Conservation (phyloP, 768 basidiomycete species). For the Trametopsis cervina region DNA sequence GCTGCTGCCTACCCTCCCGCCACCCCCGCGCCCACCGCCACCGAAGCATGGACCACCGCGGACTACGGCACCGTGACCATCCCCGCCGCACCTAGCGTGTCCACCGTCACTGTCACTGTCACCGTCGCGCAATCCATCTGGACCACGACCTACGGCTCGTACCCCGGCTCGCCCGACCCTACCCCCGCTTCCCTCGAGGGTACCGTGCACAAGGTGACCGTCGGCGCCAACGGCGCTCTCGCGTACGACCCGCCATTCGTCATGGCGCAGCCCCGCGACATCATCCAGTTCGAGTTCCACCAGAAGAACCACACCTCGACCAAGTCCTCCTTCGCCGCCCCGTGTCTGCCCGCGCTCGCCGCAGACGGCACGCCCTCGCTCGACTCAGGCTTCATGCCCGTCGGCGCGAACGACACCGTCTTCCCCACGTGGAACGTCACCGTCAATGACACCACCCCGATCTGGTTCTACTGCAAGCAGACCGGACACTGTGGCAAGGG, state of each 20-base stretch:
- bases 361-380: slow-evolving; percentile 36
- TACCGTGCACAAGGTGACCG: slow-evolving; percentile 43
- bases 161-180: slow-evolving; percentile 45
- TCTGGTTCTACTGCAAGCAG: slow-evolving; percentile 52
- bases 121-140: slow-evolving; percentile 32
- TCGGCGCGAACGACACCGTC: slow-evolving; percentile 33
- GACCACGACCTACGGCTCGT: slow-evolving; percentile 54
- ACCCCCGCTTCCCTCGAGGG: slow-evolving; percentile 44
- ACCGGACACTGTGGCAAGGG: slow-evolving; percentile 29
- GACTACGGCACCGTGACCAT: slow-evolving; percentile 46
- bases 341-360: slow-evolving; percentile 37
- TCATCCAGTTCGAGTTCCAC: slow-evolving; percentile 55
- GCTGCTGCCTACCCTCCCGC: slow-evolving; percentile 26
- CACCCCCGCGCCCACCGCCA: slow-evolving; percentile 18
- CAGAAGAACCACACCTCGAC: slow-evolving; percentile 66
- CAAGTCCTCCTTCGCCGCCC: slow-evolving; percentile 53
- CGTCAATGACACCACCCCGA: slow-evolving; percentile 49
- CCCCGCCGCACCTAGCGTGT: slow-evolving; percentile 37
- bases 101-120: slow-evolving; percentile 41
- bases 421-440: slow-evolving; percentile 53
- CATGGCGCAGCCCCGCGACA: slow-evolving; percentile 45
- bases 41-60: slow-evolving; percentile 30
- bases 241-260: slow-evolving; percentile 45
- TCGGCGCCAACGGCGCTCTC: slow-evolving; percentile 43
- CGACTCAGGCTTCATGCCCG: slow-evolving; percentile 48